These are phyloP conservation scores for Trichoderma sp. DNA, from an alignment of 2,329 filamentous ascomycete genomes.

Conservation along the genomic window DNA sequence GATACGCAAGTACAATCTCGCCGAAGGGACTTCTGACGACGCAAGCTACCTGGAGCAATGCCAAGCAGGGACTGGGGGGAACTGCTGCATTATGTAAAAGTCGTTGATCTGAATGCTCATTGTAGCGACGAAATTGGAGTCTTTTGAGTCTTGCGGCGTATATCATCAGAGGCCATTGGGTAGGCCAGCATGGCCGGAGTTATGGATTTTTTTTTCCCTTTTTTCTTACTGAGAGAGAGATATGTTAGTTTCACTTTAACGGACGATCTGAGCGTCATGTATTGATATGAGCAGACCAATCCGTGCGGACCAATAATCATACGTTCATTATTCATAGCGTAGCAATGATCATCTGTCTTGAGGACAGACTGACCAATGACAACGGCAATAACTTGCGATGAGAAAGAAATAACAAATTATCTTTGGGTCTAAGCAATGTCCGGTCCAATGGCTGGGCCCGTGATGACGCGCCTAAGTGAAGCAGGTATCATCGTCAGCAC, in stretches of 20 bases:
- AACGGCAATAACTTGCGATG: not conserved
- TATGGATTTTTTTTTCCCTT: not conserved
- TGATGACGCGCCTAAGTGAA: not conserved
- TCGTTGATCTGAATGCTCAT: not conserved
- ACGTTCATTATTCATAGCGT: not conserved
- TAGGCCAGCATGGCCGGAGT: not conserved
- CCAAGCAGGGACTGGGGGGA: slow-evolving; percentile 48
- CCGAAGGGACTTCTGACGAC: slow-evolving; percentile 63
- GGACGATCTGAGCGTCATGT: not conserved
- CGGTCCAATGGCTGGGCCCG: not conserved
- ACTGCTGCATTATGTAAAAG: slow-evolving; percentile 53
- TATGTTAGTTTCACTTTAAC: not conserved
- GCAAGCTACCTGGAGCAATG: slow-evolving; percentile 76
- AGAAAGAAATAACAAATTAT: not conserved
- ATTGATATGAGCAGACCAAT: not conserved
- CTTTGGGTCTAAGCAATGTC: not conserved
- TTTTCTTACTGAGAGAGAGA: not conserved
- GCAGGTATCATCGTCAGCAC: not conserved
- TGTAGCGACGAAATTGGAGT: not conserved
- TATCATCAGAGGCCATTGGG: not conserved
- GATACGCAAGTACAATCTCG: slow-evolving; percentile 60
- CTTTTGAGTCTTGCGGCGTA: not conserved
- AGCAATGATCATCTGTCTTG: not conserved
- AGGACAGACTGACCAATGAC: not conserved
- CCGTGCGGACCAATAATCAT: not conserved